phyloP scores from a whole-genome alignment of 345 rosid species.

The Pugionium dolabratum region DNA sequence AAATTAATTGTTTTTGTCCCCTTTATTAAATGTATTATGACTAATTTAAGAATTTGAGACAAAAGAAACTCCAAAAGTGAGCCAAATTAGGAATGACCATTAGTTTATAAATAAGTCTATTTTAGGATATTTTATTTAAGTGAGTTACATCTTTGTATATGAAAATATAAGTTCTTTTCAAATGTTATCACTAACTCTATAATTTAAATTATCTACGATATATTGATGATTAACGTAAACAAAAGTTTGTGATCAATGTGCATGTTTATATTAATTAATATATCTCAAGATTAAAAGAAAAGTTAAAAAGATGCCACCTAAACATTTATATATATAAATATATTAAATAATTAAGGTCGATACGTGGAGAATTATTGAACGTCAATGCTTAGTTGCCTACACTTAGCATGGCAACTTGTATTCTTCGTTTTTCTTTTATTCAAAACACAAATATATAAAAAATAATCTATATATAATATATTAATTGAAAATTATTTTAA shows the following conservation, averaged over 20 bases:
- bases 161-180: too few relatives aligned
- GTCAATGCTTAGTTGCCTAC: not conserved
- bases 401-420: not conserved
- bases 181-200: too few relatives aligned
- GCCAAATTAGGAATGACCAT: constrained; percentile 13
- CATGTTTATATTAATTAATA: not conserved
- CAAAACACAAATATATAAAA: too few relatives aligned
- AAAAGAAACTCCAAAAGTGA: not conserved
- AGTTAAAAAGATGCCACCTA: constrained; percentile 37
- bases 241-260: too few relatives aligned
- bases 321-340: not conserved
- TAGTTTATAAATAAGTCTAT: not conserved
- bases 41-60: not conserved
- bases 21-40: too few relatives aligned
- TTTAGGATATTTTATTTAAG: not conserved
- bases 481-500: too few relatives aligned
- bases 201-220: too few relatives aligned
- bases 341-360: constrained; percentile 17
- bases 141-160: too few relatives aligned
- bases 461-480: too few relatives aligned
- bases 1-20: too few relatives aligned
- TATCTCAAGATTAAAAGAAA: constrained; percentile 31
- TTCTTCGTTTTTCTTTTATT: too few relatives aligned
- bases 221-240: too few relatives aligned
- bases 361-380: constrained; percentile 37